Evolutionary conservation across 805 yeast genomes (phyloP), one percentile per base, ranked within the genome.

Genomic region (Millerago galiae): DNA sequence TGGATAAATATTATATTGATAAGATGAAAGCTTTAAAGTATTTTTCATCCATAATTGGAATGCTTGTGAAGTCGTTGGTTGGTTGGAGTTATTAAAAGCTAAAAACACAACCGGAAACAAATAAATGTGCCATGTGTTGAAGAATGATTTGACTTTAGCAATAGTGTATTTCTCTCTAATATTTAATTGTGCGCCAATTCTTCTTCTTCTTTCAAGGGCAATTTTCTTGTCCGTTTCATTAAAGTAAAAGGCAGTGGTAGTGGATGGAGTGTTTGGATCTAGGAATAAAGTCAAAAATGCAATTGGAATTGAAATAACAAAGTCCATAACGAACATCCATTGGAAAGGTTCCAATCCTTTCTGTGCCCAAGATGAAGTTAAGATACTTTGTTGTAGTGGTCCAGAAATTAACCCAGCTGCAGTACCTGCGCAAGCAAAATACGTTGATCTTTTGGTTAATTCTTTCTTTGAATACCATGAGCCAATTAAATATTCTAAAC

Each of bases 101-200:
- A 51, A 41, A 43, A 54, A 54, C 25, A 53, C 24, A 2, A 42
- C 7, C n/a, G 77, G 77, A 49, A 72, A 72, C 14, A 70, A 67
- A 35, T 52, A 70, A 29, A 71, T 59, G 56, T 73, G 78, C 79
- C 79, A 73, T 5, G 76, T 68, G 43, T 48, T 60, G 59, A 72
- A 71, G 49, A 44, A 14, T 67, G 70, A 2, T 63, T 61, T 18
- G 58, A 37, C 25, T 61, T 35, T 69, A 5, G 43, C 37, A 61
- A 62, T 54, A 3, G 76, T 66, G 49, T 70, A 71, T 24, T 60
- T 64, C 30, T 62, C 64, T 52, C 69, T 55, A 3, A 66, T 61
- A 41, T 68, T 70, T 46, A 72, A 60, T 52, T 66, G 72, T 7
- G 73, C 70, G 12, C 70, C 70, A 33, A 63, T 56, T 37, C 65